phyloP scores from a whole-genome alignment of 1,139 yeast species.

The Suhomyces panamericanus region DNA sequence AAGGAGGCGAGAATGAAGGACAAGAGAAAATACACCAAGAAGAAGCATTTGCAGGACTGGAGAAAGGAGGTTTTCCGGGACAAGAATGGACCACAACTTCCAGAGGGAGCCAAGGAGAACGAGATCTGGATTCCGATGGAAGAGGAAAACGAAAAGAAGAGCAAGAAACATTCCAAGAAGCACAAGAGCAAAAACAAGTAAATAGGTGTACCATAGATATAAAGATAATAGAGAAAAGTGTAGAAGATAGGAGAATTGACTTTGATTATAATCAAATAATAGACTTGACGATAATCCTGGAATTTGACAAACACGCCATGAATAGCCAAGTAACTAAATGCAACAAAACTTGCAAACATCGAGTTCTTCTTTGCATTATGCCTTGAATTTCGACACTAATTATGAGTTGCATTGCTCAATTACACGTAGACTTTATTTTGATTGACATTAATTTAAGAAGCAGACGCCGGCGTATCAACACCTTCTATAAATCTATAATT shows the following conservation, averaged over 20 bases:
- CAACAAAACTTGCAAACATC: no score
- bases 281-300: no score
- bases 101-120: constrained; percentile 33
- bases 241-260: no score
- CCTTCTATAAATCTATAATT: constrained; percentile 8
- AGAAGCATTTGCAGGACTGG: constrained; percentile 86
- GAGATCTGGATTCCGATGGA: constrained; percentile 42
- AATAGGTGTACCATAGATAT: background rate
- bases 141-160: constrained; percentile 9
- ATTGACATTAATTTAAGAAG: no score
- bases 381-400: no score
- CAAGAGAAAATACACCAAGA: constrained; percentile 79
- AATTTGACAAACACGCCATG: no score
- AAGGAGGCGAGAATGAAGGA: constrained; percentile 74
- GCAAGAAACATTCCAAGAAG: constrained; percentile 12
- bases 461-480: constrained; percentile 1
- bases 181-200: constrained; percentile 1
- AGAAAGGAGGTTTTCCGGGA: constrained; percentile 74
- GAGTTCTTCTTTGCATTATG: no score
- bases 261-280: no score
- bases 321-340: no score
- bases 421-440: no score
- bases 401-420: no score
- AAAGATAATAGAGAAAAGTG: background rate
- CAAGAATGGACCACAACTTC: constrained; percentile 55